Evolutionary conservation across 176 grass and related monocot genomes (phyloP).

Genomic region (Eleusine coracana): DNA sequence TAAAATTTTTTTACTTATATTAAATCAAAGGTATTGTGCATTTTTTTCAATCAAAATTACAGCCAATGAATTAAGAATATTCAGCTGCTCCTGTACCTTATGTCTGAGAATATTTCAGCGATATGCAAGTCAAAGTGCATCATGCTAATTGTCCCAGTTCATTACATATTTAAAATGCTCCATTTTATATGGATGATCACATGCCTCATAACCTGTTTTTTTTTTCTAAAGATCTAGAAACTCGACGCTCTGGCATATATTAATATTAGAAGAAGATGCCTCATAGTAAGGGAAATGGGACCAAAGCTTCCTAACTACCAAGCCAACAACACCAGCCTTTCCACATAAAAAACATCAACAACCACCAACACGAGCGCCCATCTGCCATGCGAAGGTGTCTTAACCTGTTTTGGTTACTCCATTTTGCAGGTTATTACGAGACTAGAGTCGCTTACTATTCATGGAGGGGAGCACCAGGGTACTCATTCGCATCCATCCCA

Average conservation of each 20-base stretch:
- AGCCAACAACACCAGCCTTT: no score
- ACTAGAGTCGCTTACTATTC: conserved; percentile 77
- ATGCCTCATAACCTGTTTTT: background rate
- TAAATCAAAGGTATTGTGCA: no score
- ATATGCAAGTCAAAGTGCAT: background rate
- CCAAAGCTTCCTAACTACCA: no score
- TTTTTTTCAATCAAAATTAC: no score
- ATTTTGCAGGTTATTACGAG: conserved; percentile 71
- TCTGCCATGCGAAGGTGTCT: no score
- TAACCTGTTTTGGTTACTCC: background rate
- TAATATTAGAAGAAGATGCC: no score
- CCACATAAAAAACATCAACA: no score
- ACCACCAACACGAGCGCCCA: no score
- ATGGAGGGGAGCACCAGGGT: conserved; percentile 72
- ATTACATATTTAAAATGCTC: background rate
- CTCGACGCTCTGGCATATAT: no score
- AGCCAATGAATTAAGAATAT: background rate
- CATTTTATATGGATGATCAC: background rate
- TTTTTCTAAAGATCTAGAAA: background rate
- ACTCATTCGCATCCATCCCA: conserved; percentile 63
- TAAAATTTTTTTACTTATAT: background rate
- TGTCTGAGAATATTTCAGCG: background rate
- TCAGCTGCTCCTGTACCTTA: background rate
- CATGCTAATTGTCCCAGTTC: background rate
- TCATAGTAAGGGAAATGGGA: no score